Evolutionary conservation across 83 land plant species (phyloP).

Genomic region (Thuja plicata): DNA sequence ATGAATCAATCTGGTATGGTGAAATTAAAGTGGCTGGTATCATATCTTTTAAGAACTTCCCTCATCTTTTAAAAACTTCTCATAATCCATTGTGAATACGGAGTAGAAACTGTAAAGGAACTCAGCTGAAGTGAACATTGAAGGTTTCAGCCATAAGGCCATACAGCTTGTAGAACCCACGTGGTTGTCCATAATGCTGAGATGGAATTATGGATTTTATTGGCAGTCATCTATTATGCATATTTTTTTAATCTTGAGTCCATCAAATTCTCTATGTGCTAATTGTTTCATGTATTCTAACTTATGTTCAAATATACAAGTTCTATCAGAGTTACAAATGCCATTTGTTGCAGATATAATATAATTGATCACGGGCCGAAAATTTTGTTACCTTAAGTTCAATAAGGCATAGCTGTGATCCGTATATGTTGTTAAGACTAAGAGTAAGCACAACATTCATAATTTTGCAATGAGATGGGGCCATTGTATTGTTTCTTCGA

Average conservation of each 20-base stretch:
- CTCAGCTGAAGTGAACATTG: background rate
- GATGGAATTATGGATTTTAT: background rate
- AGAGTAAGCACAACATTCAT: background rate
- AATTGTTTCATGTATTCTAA: background rate
- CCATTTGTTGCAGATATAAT: background rate
- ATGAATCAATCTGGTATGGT: background rate
- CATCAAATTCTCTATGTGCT: background rate
- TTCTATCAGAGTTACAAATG: background rate
- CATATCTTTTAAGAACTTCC: background rate
- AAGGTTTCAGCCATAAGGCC: background rate
- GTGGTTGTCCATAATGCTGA: background rate
- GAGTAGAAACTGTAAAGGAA: background rate
- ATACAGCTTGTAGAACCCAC: background rate
- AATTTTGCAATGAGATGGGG: background rate
- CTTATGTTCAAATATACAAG: background rate
- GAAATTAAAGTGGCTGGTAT: background rate
- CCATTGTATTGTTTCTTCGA: background rate
- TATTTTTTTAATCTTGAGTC: background rate
- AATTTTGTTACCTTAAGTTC: background rate
- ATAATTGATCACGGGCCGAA: background rate
- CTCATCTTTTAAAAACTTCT: background rate
- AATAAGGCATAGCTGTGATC: background rate
- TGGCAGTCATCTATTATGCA: background rate
- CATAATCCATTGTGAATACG: background rate
- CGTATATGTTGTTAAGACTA: background rate